Conservation (phyloP, 1,284 basidiomycete species). For the Cerioporus squamosus region DNA sequence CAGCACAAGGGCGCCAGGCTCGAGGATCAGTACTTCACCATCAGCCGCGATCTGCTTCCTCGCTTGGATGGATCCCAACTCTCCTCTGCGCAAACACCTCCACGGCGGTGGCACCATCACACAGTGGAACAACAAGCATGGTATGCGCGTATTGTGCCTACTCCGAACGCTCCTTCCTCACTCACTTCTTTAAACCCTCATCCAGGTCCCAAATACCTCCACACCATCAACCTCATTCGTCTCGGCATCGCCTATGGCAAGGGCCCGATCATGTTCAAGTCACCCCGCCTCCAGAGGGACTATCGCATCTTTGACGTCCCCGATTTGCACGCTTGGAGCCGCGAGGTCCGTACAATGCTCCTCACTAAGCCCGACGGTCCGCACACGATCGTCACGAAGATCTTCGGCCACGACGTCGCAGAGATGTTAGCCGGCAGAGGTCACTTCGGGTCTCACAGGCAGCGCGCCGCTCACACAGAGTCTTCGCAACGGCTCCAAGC, state of each 20-base stretch:
- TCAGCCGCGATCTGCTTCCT: slow-evolving; percentile 1
- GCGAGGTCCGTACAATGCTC: not conserved
- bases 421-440: not conserved
- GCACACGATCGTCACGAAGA: not conserved
- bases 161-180: too few relatives aligned
- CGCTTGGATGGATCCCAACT: not conserved
- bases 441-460: not conserved
- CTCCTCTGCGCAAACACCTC: not conserved
- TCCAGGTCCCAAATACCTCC: not conserved
- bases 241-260: not conserved
- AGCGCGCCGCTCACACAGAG: too few relatives aligned
- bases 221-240: slow-evolving; percentile 2
- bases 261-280: not conserved
- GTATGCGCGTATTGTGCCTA: too few relatives aligned
- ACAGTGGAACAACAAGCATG: too few relatives aligned
- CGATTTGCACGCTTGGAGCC: not conserved
- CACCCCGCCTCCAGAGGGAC: not conserved
- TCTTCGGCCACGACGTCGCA: not conserved
- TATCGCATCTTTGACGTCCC: not conserved
- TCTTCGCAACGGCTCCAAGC: too few relatives aligned
- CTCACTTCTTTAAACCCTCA: too few relatives aligned
- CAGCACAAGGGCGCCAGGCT: not conserved
- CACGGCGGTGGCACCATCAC: not conserved
- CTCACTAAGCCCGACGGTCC: not conserved
- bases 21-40: not conserved